Percentiles rank a stretch among this genome's conserved stretches.
Conservation (phyloP, 345 rosid genomes). For the Rhodomyrtus tomentosa region DNA sequence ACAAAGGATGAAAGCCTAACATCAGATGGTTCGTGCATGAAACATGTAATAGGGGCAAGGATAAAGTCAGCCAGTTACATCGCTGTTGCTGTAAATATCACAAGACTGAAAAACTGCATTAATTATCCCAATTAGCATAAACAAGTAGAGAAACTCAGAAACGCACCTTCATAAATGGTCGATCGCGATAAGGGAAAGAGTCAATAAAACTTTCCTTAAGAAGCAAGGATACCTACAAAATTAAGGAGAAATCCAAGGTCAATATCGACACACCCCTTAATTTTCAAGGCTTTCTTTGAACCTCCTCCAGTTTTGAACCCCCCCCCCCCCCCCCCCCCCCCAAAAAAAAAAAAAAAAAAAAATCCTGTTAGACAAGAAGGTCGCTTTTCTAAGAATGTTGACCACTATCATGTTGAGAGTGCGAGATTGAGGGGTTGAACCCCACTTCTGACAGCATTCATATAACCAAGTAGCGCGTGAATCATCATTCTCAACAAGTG, state of each 20-base stretch:
- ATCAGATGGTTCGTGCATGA: background rate
- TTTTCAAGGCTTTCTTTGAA: background rate
- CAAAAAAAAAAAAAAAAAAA: background rate
- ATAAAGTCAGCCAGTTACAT: background rate
- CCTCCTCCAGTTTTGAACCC: background rate
- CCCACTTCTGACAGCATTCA: background rate
- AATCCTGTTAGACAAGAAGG: background rate
- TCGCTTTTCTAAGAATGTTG: background rate
- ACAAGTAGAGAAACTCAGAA: background rate
- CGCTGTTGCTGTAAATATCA: background rate
- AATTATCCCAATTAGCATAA: background rate
- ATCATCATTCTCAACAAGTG: background rate
- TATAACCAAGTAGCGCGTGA: background rate
- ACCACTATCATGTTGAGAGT: background rate
- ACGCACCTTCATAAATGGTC: slow-evolving; percentile 80
- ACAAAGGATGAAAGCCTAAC: background rate
- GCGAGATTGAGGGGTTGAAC: background rate
- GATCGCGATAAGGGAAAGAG: slow-evolving; percentile 70
- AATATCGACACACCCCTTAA: background rate
- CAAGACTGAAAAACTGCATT: background rate
- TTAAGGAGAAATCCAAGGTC: background rate
- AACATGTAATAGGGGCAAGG: background rate
- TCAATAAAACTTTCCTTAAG: slow-evolving; percentile 88
- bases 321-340: too few species aligned
- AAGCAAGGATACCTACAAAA: slow-evolving; percentile 71